These are phyloP conservation scores for Musa acuminata DNA, from an alignment of 176 grass and related monocot genomes.

Conservation along the genomic window DNA sequence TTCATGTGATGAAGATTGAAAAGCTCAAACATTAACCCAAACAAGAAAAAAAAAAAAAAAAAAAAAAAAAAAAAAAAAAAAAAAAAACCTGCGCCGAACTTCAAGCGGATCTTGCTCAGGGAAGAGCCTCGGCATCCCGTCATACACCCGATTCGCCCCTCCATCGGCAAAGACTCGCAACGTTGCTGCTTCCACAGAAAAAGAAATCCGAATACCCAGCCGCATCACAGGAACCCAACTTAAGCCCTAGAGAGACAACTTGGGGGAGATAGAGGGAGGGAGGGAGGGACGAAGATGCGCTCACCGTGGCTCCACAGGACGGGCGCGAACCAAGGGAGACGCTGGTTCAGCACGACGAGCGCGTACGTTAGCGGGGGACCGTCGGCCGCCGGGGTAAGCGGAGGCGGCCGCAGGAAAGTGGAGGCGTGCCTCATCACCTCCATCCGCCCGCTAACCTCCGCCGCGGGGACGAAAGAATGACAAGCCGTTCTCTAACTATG, in stretches of 20 bases:
- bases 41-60: not conserved
- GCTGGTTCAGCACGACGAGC: constrained; percentile 87
- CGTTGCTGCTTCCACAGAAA: constrained; percentile 35
- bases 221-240: not conserved
- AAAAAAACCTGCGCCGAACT: constrained; percentile 40
- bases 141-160: constrained; percentile 70
- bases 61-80: no score
- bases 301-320: constrained; percentile 71
- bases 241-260: not conserved
- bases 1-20: not conserved
- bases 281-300: not conserved
- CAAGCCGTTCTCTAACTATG: no score
- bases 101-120: constrained; percentile 41
- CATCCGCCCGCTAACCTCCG: not conserved
- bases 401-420: constrained; percentile 42
- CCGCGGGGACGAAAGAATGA: no score
- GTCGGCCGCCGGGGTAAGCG: not conserved
- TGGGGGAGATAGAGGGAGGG: not conserved
- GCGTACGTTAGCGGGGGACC: constrained; percentile 32
- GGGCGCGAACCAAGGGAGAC: constrained; percentile 65
- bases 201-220: not conserved
- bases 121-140: constrained; percentile 63
- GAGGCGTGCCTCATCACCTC: constrained; percentile 55
- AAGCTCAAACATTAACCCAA: not conserved
- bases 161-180: constrained; percentile 79